Percentiles rank a stretch among this genome's conserved stretches.
Conservation (phyloP, 495 filamentous ascomycete species). For the Penicillium daleae region DNA sequence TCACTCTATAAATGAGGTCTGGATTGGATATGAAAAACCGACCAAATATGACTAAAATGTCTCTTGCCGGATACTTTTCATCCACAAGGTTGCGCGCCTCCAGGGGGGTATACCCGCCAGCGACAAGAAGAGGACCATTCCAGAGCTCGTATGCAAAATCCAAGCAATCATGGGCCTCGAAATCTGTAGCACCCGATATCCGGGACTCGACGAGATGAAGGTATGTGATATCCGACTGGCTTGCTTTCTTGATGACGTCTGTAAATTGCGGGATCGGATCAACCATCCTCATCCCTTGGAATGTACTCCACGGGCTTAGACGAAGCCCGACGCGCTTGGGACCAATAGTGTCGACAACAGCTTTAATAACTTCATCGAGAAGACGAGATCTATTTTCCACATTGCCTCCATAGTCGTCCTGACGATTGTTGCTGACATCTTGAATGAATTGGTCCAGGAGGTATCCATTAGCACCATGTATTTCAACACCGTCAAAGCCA, state of each 20-base stretch:
- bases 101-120: constrained; percentile 57
- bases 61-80: constrained; percentile 49
- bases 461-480: constrained; percentile 77
- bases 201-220: constrained; percentile 63
- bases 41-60: constrained; percentile 60
- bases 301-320: constrained; percentile 61
- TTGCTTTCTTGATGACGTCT: constrained; percentile 53
- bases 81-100: constrained; percentile 51
- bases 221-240: constrained; percentile 58
- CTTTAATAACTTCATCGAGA: constrained; percentile 58
- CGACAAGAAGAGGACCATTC: constrained; percentile 52
- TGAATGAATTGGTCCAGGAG: constrained; percentile 76
- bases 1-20: constrained; percentile 62
- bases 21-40: constrained; percentile 67
- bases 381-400: constrained; percentile 68
- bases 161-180: constrained; percentile 45
- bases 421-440: constrained; percentile 62
- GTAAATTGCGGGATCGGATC: constrained; percentile 64
- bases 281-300: constrained; percentile 67
- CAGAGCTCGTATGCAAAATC: constrained; percentile 46
- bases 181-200: constrained; percentile 42
- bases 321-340: constrained; percentile 59
- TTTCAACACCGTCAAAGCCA: constrained; percentile 79
- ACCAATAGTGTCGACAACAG: constrained; percentile 64
- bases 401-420: constrained; percentile 69